Base-by-base conservation (phyloP, 345 rosid genomes). In the Fremontodendron californicum region DNA sequence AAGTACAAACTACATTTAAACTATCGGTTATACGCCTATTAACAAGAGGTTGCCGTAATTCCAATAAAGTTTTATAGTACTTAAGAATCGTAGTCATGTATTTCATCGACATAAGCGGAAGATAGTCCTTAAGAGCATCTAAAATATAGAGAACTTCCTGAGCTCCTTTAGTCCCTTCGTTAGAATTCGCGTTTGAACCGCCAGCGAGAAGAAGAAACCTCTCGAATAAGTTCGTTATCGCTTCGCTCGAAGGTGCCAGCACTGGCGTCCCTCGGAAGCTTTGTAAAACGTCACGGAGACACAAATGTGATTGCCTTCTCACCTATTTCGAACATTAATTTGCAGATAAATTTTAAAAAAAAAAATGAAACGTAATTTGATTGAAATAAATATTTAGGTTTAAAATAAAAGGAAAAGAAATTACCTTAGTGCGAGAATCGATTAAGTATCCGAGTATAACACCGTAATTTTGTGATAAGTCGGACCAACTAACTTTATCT, bases 1-100 rank as follows among this genome's bases (percentile, higher is more conserved):
- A 86, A 57, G 87, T 79, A 81, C 94, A 96, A 58, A 93, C 42
- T 62, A 79, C 84, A 78, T 88, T 84, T 84, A 96, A 79, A 64
- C 89, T 82, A 83, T 93, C 97, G 27, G 96, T 89, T 63, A 96
- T 68, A 2, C 93, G 94, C 86, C 90, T 86, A 1, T 92, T 78
- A 73, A 93, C 89, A 49, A 88, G 84, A 2, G 91, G 91, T 77
- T 88, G 90, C 2, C 81, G 88, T 61, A 92, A 84, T 63, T 87
- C 88, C 29, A 92, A 77, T 19, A 96, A 88, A 12, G 88, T 82
- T 83, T 89, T 90, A 73, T 81, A 96, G 77, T 92, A 87, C 83
- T 89, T 88, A 23, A 96, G 87, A 70, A 90, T 67, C 18, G 71
- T 55, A 76, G 90, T 82, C 37, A 82, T 82, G 83, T 80, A 83